Conservation (phyloP, 306 rosid species). For the Cicer arietinum region DNA sequence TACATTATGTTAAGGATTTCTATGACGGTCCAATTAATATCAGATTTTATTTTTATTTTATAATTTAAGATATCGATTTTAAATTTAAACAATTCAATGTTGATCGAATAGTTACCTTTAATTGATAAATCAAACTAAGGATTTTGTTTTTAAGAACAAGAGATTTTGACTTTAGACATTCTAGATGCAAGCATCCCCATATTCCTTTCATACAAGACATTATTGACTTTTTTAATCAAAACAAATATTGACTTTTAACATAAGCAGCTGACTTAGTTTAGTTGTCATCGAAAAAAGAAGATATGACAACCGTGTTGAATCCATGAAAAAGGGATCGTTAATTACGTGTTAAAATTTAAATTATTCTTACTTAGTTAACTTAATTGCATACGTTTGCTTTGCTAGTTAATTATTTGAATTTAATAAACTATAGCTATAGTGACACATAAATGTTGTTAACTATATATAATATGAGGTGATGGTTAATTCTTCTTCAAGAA, state of each 20-base stretch:
- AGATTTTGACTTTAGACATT: too few relatives aligned
- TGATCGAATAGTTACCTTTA: too few relatives aligned
- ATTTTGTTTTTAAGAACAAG: too few relatives aligned
- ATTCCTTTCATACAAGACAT: not conserved
- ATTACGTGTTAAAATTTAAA: not conserved
- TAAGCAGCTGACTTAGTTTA: not conserved
- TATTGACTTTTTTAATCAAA: not conserved
- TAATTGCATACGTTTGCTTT: slow-evolving; percentile 11
- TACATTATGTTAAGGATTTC: too few relatives aligned
- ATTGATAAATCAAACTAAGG: too few relatives aligned
- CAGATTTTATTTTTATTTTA: too few relatives aligned
- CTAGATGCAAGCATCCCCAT: not conserved
- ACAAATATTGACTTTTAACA: not conserved
- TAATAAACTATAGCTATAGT: not conserved
- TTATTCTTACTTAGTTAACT: not conserved
- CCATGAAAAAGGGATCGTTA: slow-evolving; percentile 2
- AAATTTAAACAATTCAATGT: too few relatives aligned
- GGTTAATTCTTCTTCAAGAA: slow-evolving; percentile 2
- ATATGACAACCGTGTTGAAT: not conserved
- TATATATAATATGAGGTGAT: slow-evolving; percentile 7
- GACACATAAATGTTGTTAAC: not conserved
- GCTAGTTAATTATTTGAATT: not conserved
- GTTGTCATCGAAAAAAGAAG: not conserved
- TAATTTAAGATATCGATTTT: too few relatives aligned
- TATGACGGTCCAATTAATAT: too few relatives aligned